Evolutionary conservation across 495 filamentous ascomycete species (phyloP), one percentile per base, ranked within the genome.

Genomic region (Baudoinia panamericana): DNA sequence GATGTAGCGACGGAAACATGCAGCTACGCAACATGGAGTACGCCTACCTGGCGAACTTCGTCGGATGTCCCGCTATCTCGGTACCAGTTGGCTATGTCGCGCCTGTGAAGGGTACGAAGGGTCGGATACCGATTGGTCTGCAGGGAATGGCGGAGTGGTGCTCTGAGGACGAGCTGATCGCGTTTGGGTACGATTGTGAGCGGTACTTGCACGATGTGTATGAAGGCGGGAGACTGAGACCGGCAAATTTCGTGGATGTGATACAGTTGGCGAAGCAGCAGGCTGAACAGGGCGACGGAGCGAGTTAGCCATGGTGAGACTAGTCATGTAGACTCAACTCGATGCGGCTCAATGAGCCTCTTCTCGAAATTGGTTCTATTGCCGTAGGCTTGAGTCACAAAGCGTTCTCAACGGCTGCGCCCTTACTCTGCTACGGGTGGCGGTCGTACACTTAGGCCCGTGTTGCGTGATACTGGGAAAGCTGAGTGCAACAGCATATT

Each of bases 91-190:
- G 84, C 0, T 90, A 83, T 61, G 70, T 61, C 20, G 57, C 61
- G 15, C 57, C 54, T 16, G 55, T 46, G 30, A 60, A 68, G 13
- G 67, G 72, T 33, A 46, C 66, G 38, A n/a, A n/a, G n/a, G 61
- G 70, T 39, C 64, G 63, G 24, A 62, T 85, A 10, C 86, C 88
- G 0, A 67, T 94, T 18, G 84, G 84, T n/a, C 41, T 94, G 40
- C 88, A 87, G 82, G 88, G 76, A 2, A 82, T 88, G 75, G 76
- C 70, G 0, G 82, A 93, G 60, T 94, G 88, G 88, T 85, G 85
- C 0, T 64, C 57, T 10, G 88, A 95, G 58, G 85, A 92, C 51
- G 71, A 69, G 27, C 57, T 94, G 56, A 61, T 95, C 33, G 72
- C 63, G 36, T 86, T 79, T 63, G 85, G 82, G 35, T 70, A 69